These are phyloP conservation scores for Mimosa bimucronata DNA, from an alignment of 306 rosid genomes.

Conservation along the genomic window DNA sequence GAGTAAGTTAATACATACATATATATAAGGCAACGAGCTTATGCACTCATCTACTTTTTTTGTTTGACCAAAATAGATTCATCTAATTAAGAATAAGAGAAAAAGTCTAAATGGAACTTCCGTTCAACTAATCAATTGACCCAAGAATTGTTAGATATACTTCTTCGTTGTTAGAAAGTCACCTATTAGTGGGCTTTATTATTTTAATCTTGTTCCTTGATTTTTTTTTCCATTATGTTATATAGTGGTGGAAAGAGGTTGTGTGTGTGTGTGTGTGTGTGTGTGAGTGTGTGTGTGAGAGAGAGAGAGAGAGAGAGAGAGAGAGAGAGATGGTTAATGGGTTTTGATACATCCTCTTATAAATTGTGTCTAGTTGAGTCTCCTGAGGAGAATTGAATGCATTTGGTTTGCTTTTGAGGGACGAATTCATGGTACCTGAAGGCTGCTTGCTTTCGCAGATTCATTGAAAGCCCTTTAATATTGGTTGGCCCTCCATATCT, in stretches of 20 bases:
- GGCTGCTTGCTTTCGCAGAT: slow-evolving; percentile 67
- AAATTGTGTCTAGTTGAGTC: neutral
- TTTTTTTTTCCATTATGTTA: neutral
- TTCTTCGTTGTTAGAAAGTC: neutral
- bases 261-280: no score
- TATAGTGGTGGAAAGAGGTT: neutral
- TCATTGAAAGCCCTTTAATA: slow-evolving; percentile 67
- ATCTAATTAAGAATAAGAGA: neutral
- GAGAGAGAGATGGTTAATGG: neutral
- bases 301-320: neutral
- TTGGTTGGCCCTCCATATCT: slow-evolving; percentile 52
- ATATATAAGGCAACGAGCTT: no score
- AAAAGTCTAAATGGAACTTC: neutral
- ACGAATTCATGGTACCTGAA: slow-evolving; percentile 68
- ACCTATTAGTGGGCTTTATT: neutral
- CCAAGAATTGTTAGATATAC: neutral
- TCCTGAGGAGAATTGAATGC: slow-evolving; percentile 43
- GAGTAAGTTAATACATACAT: no score
- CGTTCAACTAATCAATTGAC: neutral
- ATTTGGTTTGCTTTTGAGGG: slow-evolving; percentile 44
- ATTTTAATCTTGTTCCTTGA: neutral
- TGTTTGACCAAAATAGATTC: no score
- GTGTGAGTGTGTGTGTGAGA: neutral
- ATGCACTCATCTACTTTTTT: no score
- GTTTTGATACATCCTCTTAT: no score